These are phyloP conservation scores for Claviceps purpurea DNA, from an alignment of 2,329 filamentous ascomycete genomes.

Conservation along the genomic window DNA sequence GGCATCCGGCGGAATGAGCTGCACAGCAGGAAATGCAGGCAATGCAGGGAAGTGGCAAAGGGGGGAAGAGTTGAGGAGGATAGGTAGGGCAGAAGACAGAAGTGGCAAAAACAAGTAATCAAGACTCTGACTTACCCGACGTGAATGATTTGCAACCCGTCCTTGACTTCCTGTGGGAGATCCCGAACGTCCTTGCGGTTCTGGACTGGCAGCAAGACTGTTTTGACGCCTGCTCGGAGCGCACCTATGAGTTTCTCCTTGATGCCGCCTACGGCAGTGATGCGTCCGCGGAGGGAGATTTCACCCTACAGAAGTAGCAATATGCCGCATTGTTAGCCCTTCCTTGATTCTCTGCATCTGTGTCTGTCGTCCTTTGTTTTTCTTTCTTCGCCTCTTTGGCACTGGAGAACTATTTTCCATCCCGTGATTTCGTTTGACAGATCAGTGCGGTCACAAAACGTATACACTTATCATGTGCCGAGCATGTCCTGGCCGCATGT, in stretches of 20 bases:
- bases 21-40: not conserved
- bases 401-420: too few species aligned
- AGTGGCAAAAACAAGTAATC: slow-evolving; percentile 27
- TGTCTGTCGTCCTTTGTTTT: not conserved
- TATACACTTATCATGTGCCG: not conserved
- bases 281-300: slow-evolving; percentile 70
- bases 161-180: slow-evolving; percentile 76
- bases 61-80: not conserved
- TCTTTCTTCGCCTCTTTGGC: not conserved
- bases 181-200: slow-evolving; percentile 91
- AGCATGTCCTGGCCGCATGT: not conserved
- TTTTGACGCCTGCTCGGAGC: slow-evolving; percentile 84
- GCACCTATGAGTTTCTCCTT: slow-evolving; percentile 98
- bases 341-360: not conserved
- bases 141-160: slow-evolving; percentile 77
- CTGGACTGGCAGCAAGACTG: slow-evolving; percentile 72
- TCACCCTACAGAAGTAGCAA: slow-evolving; percentile 33
- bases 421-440: too few species aligned
- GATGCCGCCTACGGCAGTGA: slow-evolving; percentile 92
- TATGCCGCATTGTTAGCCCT: not conserved
- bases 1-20: too few species aligned
- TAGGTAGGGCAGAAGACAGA: not conserved
- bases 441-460: not conserved
- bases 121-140: slow-evolving; percentile 51
- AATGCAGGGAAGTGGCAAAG: too few species aligned